Percentiles rank a stretch among this genome's conserved stretches.
Evolutionary conservation across 2,329 filamentous ascomycete species (phyloP).

Genomic region (Alternaria sp.): DNA sequence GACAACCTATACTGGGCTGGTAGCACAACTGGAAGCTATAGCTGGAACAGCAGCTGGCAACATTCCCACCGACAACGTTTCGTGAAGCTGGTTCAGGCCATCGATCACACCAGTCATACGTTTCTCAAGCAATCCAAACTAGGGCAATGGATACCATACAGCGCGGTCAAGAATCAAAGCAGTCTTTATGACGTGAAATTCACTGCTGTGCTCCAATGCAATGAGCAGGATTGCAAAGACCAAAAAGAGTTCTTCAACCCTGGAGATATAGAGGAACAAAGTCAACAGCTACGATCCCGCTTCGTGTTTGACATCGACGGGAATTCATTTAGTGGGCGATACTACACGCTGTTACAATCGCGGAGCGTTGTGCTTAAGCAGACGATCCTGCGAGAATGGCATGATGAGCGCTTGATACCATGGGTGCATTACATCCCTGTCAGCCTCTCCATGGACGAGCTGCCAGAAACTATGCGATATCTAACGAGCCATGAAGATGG

Average conservation of each 20-base stretch:
- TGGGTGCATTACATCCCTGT: slow-evolving; percentile 50
- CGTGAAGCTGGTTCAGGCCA: slow-evolving; percentile 49
- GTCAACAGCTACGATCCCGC: slow-evolving; percentile 10
- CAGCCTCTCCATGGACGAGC: slow-evolving; percentile 30
- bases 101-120: slow-evolving; percentile 17
- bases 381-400: slow-evolving; percentile 50
- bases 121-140: slow-evolving; percentile 7
- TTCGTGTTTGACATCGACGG: slow-evolving; percentile 32
- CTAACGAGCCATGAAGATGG: slow-evolving; percentile 21
- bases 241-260: no score
- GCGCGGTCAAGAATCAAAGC: slow-evolving; percentile 35
- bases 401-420: slow-evolving; percentile 46
- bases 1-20: slow-evolving; percentile 67
- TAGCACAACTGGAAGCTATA: slow-evolving; percentile 61
- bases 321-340: slow-evolving; percentile 30
- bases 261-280: slow-evolving; percentile 47
- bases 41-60: slow-evolving; percentile 49
- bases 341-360: slow-evolving; percentile 23
- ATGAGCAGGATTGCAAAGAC: no score
- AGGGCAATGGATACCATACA: slow-evolving; percentile 4
- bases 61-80: slow-evolving; percentile 58
- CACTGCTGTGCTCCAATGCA: no score
- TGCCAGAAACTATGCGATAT: slow-evolving; percentile 16
- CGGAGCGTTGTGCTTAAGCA: slow-evolving; percentile 37
- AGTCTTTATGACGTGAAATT: slow-evolving; percentile 8